Conservation (phyloP, 1,284 basidiomycete species). For the Cryptococcus sp. region DNA sequence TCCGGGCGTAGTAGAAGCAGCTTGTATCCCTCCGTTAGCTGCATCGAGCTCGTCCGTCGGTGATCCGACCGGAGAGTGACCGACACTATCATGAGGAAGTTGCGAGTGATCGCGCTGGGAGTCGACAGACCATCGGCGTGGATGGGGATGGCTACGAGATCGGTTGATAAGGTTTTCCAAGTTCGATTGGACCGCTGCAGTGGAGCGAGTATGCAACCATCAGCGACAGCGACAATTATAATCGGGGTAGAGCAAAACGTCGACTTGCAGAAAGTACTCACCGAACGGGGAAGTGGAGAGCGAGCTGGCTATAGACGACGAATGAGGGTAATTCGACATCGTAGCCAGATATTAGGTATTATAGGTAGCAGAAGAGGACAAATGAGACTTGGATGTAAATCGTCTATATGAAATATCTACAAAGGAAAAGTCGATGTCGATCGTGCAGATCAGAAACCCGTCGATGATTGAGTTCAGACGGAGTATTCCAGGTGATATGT, state of each 20-base stretch:
- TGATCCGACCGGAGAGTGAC: background rate
- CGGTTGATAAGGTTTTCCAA: slow-evolving; percentile 49
- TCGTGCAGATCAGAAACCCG: too few relatives aligned
- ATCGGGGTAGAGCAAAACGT: too few relatives aligned
- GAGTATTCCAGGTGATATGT: too few relatives aligned
- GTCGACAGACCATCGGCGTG: slow-evolving; percentile 21
- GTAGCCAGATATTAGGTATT: background rate
- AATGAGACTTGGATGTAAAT: too few relatives aligned
- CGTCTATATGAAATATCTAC: too few relatives aligned
- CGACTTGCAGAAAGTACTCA: slow-evolving; percentile 24
- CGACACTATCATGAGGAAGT: background rate
- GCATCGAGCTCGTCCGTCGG: slow-evolving; percentile 10
- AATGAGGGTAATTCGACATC: slow-evolving; percentile 51
- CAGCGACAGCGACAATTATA: background rate
- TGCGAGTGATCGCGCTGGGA: slow-evolving; percentile 14
- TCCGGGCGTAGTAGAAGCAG: background rate
- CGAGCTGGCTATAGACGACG: slow-evolving; percentile 37
- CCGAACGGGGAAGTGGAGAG: slow-evolving; percentile 48
- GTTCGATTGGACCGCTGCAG: slow-evolving; percentile 47
- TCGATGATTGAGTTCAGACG: too few relatives aligned
- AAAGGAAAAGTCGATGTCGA: too few relatives aligned
- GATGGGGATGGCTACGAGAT: slow-evolving; percentile 35
- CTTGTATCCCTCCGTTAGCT: background rate
- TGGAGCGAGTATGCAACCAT: background rate
- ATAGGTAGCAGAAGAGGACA: too few relatives aligned